A percentile compares a stretch with the other conserved stretches of the same genome.
Evolutionary conservation across 768 basidiomycete genomes (phyloP).

Genomic region (Sporobolomyces pararoseus): DNA sequence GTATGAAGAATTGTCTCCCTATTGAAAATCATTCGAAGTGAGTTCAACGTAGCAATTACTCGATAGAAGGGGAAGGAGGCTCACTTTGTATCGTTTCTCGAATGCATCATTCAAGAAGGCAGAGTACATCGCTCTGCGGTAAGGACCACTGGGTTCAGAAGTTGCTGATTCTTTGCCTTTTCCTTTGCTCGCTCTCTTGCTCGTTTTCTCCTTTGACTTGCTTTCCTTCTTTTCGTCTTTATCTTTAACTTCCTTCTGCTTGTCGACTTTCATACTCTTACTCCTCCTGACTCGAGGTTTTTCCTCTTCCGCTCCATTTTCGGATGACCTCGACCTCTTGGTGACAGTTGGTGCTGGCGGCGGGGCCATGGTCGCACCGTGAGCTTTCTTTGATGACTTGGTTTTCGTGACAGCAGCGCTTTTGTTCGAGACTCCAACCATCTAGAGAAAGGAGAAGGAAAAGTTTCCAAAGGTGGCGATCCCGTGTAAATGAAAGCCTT

Average conservation of each 20-base stretch:
- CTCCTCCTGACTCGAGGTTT: not conserved
- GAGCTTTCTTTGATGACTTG: not conserved
- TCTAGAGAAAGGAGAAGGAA: not conserved
- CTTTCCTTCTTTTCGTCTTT: conserved; percentile 7
- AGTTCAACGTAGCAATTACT: not conserved
- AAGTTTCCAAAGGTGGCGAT: not conserved
- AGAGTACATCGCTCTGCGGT: conserved; percentile 65
- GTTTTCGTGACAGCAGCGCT: not conserved
- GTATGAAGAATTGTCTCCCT: conserved; percentile 74
- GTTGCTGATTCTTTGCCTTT: not conserved
- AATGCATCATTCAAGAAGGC: conserved; percentile 77
- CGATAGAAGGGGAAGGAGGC: conserved; percentile 44
- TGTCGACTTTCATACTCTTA: not conserved
- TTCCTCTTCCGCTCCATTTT: conserved; percentile 7
- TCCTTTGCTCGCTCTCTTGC: conserved; percentile 10
- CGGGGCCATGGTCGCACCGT: not conserved
- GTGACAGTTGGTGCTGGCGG: not conserved
- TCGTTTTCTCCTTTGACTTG: not conserved
- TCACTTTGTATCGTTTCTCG: conserved; percentile 65
- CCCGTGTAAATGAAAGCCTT: no score
- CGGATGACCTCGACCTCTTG: conserved; percentile 5
- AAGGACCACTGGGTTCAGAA: not conserved
- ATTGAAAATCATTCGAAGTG: conserved; percentile 4
- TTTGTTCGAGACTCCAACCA: not conserved
- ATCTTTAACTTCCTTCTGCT: not conserved